phyloP scores from a whole-genome alignment of 1,284 basidiomycete genomes.

The Apiotrichum montevideense region DNA sequence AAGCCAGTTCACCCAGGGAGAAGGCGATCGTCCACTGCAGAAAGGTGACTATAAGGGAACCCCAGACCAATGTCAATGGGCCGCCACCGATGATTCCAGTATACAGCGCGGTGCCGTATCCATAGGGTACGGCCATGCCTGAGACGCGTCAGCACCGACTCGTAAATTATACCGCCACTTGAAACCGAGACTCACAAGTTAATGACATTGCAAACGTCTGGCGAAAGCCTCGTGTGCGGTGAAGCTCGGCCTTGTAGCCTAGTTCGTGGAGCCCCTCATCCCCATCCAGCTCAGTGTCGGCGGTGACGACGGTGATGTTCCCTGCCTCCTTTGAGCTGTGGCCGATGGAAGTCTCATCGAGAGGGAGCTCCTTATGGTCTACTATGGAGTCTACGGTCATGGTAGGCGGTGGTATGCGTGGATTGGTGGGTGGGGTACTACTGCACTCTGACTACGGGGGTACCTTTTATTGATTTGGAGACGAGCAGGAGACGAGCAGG shows the following conservation, averaged over 20 bases:
- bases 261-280: conserved; percentile 16
- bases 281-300: conserved; percentile 4
- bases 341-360: neutral
- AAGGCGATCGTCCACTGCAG: conserved; percentile 11
- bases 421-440: too few relatives aligned
- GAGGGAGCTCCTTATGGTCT: too few relatives aligned
- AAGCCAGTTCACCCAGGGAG: conserved; percentile 11
- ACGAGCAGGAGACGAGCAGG: too few relatives aligned
- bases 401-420: neutral
- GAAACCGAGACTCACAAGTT: conserved; percentile 6
- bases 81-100: conserved; percentile 13
- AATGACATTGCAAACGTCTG: conserved; percentile 9
- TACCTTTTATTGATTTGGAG: too few relatives aligned
- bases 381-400: neutral
- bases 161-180: too few relatives aligned
- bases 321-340: conserved; percentile 8
- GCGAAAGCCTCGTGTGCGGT: conserved; percentile 10
- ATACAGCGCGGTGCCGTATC: conserved; percentile 5
- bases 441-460: too few relatives aligned
- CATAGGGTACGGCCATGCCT: conserved; percentile 14
- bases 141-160: too few relatives aligned
- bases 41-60: conserved; percentile 9
- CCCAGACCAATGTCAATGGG: conserved; percentile 12
- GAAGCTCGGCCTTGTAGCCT: conserved; percentile 14
- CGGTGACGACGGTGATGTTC: conserved; percentile 7